Conservation (phyloP, 495 filamentous ascomycete genomes). For the Cudoniella acicularis region DNA sequence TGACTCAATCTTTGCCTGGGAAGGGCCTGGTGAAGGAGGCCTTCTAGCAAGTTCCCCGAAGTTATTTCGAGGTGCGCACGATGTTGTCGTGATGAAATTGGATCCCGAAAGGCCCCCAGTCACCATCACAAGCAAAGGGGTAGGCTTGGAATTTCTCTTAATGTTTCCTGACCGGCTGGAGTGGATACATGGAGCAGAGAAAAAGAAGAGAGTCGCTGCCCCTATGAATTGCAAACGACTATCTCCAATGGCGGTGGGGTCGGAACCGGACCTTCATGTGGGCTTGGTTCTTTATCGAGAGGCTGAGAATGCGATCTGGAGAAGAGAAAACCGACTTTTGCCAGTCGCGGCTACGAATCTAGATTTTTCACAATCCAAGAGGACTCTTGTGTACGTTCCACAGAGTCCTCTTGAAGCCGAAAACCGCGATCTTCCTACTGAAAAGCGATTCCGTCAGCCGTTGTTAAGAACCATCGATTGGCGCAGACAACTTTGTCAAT, state of each 20-base stretch:
- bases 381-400: neutral
- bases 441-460: neutral
- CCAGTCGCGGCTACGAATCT: neutral
- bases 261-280: neutral
- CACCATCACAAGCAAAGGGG: slow-evolving; percentile 10
- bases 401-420: neutral
- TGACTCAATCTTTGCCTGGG: slow-evolving; percentile 17
- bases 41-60: slow-evolving; percentile 7
- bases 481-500: neutral
- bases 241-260: neutral
- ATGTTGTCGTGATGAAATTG: neutral
- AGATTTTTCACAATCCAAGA: neutral
- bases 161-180: neutral
- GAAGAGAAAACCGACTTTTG: neutral
- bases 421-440: neutral
- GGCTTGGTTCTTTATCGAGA: neutral
- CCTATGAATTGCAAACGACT: slow-evolving; percentile 1
- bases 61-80: neutral
- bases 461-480: neutral
- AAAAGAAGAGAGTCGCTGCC: neutral
- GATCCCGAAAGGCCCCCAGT: neutral
- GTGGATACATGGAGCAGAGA: neutral
- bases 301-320: neutral
- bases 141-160: slow-evolving; percentile 6
- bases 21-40: neutral